phyloP scores from a whole-genome alignment of 2,329 filamentous ascomycete genomes.

The Tympanopsis confertula region DNA sequence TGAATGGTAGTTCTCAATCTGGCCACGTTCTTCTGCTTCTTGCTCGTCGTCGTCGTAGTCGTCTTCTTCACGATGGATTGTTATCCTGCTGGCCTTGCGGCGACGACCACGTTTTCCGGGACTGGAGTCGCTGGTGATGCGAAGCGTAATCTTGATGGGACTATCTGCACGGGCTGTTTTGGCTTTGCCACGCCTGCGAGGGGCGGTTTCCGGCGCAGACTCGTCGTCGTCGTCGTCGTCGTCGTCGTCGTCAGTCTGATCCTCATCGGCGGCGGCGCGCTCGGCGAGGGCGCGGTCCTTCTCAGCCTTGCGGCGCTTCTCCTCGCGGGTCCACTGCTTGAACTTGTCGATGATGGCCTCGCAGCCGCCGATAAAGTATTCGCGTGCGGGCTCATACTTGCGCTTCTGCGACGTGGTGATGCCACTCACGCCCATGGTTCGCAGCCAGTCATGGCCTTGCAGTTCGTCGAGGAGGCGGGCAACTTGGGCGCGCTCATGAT shows the following conservation, averaged over 20 bases:
- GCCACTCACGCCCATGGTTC: conserved; percentile 78
- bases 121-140: conserved; percentile 42
- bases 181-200: conserved; percentile 4
- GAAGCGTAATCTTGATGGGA: conserved; percentile 3
- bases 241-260: conserved; percentile 21
- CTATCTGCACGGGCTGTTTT: conserved; percentile 10
- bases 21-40: not conserved
- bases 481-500: conserved; percentile 56
- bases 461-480: conserved; percentile 65
- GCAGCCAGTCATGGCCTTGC: conserved; percentile 84
- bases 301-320: conserved; percentile 69
- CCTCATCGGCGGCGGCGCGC: conserved; percentile 15
- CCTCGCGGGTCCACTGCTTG: conserved; percentile 74
- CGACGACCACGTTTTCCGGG: no score
- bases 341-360: conserved; percentile 78
- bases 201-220: conserved; percentile 8
- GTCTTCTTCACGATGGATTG: not conserved
- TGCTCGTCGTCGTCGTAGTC: not conserved
- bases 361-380: conserved; percentile 76
- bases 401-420: conserved; percentile 78
- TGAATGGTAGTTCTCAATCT: no score
- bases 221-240: conserved; percentile 19
- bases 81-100: no score
- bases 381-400: conserved; percentile 73
- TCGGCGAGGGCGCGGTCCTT: conserved; percentile 33